A percentile compares a stretch with the other conserved stretches of the same genome.
phyloP scores from a whole-genome alignment of 345 rosid species.

The Acer saccharum region DNA sequence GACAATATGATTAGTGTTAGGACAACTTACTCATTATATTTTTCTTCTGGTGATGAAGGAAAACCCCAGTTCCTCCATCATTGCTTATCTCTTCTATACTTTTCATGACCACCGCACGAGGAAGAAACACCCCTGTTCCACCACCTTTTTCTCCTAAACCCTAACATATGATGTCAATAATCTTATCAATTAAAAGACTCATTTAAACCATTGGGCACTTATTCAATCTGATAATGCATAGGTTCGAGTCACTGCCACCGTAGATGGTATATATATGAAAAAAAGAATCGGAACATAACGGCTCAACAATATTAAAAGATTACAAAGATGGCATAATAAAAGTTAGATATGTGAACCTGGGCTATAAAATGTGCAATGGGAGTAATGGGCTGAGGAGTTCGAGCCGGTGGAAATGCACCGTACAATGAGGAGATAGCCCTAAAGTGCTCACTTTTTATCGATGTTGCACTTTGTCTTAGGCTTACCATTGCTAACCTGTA shows the following conservation, averaged over 20 bases:
- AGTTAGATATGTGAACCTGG: background rate
- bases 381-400: background rate
- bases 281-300: background rate
- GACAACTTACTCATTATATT: too few relatives aligned
- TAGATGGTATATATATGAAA: too few relatives aligned
- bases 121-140: too few relatives aligned
- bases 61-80: too few relatives aligned
- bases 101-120: too few relatives aligned
- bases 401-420: background rate
- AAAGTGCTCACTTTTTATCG: background rate
- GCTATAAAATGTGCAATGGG: background rate
- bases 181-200: too few relatives aligned
- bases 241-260: too few relatives aligned
- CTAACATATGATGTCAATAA: background rate
- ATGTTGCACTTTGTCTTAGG: background rate
- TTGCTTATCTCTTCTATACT: too few relatives aligned
- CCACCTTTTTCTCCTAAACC: background rate
- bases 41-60: too few relatives aligned
- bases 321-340: background rate
- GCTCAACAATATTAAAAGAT: background rate
- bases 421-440: background rate
- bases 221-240: too few relatives aligned
- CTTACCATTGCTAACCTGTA: background rate
- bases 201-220: too few relatives aligned
- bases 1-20: too few relatives aligned